Evolutionary conservation across 2,329 filamentous ascomycete genomes (phyloP), one percentile per base, ranked within the genome.

Genomic region (Rhexocercosporidium sp.): DNA sequence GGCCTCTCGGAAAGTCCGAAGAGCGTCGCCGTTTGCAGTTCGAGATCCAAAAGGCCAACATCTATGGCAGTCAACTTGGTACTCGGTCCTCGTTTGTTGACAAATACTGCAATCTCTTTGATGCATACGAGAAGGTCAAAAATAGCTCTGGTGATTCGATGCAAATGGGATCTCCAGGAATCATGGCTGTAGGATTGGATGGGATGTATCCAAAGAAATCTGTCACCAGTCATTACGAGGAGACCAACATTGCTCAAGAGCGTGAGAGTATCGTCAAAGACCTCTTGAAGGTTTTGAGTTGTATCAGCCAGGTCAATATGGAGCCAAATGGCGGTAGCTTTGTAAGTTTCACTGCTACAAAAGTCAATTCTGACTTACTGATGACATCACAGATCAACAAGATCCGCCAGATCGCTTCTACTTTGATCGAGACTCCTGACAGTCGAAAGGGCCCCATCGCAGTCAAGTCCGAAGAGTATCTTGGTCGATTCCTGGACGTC

Each of bases 21-120:
- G 65, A 68, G n/a, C 69, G 86, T 2, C 83, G 87, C 1, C 82
- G 84, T 64, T 77, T 94, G 4, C 92, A 96, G 76, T 93, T 90
- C 71, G 94, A 97, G 79, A 96, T 97, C 34, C 93, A 97, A 77
- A 97, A 96, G 77, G 92, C 93, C 7, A 97, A 97, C 77, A 92
- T 97, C 46, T 93, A 95, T 75, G 88, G 90, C 1, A 95, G 91
- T 6, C 91, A 94, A 74, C 82, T 97, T 11, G 89, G 90, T 2
- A 96, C 93, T 0, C 86, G 94, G 27, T 95, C 92, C 0, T 94
- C 93, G 77, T 88, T 95, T 65, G 92, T 96, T 0, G 93, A 97
- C 77, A 90, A 94, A 70, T 97, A 95, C 79, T 93, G 93, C 78
- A 89, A 89, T 72, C 83, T 96, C 1, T 88, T 89, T 44, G 91